Conservation (phyloP, 2,329 filamentous ascomycete species). For the Aureobasidium subglaciale region DNA sequence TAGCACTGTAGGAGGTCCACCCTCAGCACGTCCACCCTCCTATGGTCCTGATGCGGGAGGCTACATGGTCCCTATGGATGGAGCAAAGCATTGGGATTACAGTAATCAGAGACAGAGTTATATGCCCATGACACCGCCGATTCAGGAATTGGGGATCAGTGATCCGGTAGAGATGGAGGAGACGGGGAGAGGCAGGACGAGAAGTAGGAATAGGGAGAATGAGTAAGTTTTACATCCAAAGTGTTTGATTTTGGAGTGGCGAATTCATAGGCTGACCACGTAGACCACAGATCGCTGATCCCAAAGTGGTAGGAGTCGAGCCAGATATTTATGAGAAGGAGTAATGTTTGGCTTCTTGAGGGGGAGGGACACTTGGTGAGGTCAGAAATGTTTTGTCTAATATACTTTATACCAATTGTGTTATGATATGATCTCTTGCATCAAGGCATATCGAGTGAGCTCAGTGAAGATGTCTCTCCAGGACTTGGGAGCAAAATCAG, state of each 20-base stretch:
- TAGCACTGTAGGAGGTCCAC: not conserved
- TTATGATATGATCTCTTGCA: no score
- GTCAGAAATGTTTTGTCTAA: no score
- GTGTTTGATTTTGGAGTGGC: no score
- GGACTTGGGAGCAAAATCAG: no score
- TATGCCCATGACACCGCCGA: not conserved
- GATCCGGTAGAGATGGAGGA: constrained; percentile 9
- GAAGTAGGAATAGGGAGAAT: not conserved
- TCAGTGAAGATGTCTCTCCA: no score
- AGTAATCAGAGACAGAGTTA: not conserved
- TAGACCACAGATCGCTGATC: not conserved
- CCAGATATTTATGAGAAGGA: constrained; percentile 5
- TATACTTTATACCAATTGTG: not conserved
- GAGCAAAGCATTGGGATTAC: not conserved
- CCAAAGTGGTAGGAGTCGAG: not conserved
- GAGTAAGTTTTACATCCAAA: constrained; percentile 8
- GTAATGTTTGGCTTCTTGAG: no score
- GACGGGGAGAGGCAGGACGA: not conserved
- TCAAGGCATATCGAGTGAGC: no score
- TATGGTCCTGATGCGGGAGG: not conserved
- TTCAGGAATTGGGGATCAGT: not conserved
- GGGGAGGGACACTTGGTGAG: no score
- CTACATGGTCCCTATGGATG: not conserved
- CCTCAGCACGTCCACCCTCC: not conserved
- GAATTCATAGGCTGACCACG: not conserved